Evolutionary conservation across 2,329 filamentous ascomycete species (phyloP).

Genomic region (Pseudogymnoascus sp.): DNA sequence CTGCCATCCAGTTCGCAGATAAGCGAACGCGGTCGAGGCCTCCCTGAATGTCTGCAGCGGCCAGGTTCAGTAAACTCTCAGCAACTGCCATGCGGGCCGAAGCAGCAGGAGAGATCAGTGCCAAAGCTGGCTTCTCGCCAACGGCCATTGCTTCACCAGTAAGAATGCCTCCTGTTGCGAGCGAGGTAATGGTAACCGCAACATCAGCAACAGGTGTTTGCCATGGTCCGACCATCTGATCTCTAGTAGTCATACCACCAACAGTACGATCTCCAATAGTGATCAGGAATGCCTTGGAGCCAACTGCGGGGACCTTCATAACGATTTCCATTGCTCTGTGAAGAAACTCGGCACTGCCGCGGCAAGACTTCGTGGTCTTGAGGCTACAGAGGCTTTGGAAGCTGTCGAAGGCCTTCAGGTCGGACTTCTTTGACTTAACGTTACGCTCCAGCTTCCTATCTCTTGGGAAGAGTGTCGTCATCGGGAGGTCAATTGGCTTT

Average conservation of each 20-base stretch:
- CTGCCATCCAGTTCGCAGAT: conserved; percentile 98
- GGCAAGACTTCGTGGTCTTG: conserved; percentile 40
- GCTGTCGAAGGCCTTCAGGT: conserved; percentile 64
- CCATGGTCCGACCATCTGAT: conserved; percentile 96
- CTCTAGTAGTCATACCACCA: conserved; percentile 76
- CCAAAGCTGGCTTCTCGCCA: conserved; percentile 84
- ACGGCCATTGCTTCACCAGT: conserved; percentile 96
- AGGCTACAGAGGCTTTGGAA: conserved; percentile 41
- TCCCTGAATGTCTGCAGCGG: conserved; percentile 65
- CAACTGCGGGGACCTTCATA: conserved; percentile 76
- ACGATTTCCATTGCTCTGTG: conserved; percentile 69
- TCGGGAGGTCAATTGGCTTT: conserved; percentile 77
- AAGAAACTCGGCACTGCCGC: conserved; percentile 34
- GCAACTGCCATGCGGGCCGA: conserved; percentile 95
- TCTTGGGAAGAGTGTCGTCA: conserved; percentile 81
- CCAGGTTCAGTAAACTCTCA: conserved; percentile 87
- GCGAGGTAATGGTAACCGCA: conserved; percentile 78
- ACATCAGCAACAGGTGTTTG: conserved; percentile 91
- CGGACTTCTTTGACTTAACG: conserved; percentile 60
- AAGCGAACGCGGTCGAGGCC: conserved; percentile 73
- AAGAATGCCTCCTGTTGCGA: conserved; percentile 55
- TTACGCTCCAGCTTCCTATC: conserved; percentile 70
- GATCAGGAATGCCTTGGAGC: conserved; percentile 95
- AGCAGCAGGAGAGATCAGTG: conserved; percentile 79
- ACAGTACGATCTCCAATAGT: conserved; percentile 92